Evolutionary conservation across 2,329 filamentous ascomycete species (phyloP), one percentile per base, ranked within the genome.

Genomic region (Diaporthe amygdali): DNA sequence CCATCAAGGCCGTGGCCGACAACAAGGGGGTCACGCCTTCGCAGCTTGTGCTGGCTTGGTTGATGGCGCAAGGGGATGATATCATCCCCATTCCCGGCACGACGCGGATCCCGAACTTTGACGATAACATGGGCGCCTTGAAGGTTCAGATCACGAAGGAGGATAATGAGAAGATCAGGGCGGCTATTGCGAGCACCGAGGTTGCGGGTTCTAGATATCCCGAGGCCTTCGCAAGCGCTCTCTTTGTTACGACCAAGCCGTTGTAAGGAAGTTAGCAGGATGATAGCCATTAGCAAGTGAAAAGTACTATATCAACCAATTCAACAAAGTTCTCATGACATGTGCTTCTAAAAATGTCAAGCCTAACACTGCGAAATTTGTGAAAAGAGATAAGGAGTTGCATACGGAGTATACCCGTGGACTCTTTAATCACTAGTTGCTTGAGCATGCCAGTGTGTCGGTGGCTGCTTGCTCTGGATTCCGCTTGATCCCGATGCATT

Each of bases 21-120:
- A 54, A 69, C 32, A 79, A 81, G 75, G 82, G 82, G 0, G 84
- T 81, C 70, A 88, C 87, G 0, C 73, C 83, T 2, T 81, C 82
- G 0, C 89, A 91, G 79, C 79, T 91, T 30, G 87, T 86, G 1
- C 76, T 92, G 34, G 87, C 86, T 2, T 92, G 89, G 89, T 78
- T 90, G 44, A 77, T 84, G 56, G 79, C 81, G 30, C 85, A 88
- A 71, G 87, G 85, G 0, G 77, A 80, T 1, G 82, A 84, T 63
- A 71, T 75, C 39, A 82, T 89, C 47, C 86, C 87, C 2, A 89
- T 89, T 66, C 87, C 87, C 1, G 87, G 87, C 1, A 84, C 87
- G 17, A 85, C 82, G 0, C 85, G 78, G 9, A 77, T 76, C 41
- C 78, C 76, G 32, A 81, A 85, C 32, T 79, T 88, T 15, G 73